Evolutionary conservation across 345 rosid genomes (phyloP), one percentile per base, ranked within the genome.

Genomic region (Pistacia vera): DNA sequence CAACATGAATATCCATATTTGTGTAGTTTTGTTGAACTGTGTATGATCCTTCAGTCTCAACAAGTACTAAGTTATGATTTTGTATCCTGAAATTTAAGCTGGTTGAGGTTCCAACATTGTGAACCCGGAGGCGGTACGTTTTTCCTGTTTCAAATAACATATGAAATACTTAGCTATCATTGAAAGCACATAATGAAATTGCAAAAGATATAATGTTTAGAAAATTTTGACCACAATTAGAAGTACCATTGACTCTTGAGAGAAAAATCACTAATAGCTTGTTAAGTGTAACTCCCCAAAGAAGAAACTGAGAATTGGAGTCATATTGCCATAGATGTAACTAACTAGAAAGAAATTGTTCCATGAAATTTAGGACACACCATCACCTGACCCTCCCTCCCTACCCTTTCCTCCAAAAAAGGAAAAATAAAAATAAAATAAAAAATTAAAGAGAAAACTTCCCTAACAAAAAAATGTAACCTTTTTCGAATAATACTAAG

Each of bases 11-110:
- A 80, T 95, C 98, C 95, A 95, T 90, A 75, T 91, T 87, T 6
- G 84, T 80, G 58, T 93, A 93, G 67, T 87, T 91, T 72, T 91
- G 95, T 84, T 95, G 97, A 81, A 88, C 85, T 1, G 93, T 93
- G 81, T 95, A 95, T 51, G 98, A 93, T 66, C 98, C 97, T 87
- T 95, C 98, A 8, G 97, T 90, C 90, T 95, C 97, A 55, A 91
- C 97, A 25, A 95, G 97, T 79, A 91, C 89, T 55, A 95, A 83
- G 81, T 90, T 93, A 75, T 93, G 98, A 71, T 84, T 90, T 85
- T 93, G 97, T 71, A 95, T 93, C 81, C 98, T 86, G 76, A 95
- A 95, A 80, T 93, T 93, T 86, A 95, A 88, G 84, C 90, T 91
- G 69, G 97, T 93, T 68, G 97, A 88, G 74, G 89, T 86, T 54